Percentiles rank a stretch among this genome's conserved stretches.
Evolutionary conservation across 2,329 filamentous ascomycete species (phyloP).

Genomic region (Drechslerella coelobrocha): DNA sequence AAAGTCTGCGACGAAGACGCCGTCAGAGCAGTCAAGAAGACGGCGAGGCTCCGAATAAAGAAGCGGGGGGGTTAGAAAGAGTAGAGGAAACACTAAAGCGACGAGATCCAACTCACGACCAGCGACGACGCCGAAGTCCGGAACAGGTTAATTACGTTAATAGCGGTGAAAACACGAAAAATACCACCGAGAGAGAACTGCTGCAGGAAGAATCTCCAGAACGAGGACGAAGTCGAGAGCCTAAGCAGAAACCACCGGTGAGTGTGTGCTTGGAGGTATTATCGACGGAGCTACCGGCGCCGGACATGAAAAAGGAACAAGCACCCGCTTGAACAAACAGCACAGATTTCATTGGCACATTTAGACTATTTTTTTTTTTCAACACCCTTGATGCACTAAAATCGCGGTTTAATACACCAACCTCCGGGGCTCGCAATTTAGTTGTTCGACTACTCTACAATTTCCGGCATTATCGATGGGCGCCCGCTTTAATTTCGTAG

Average conservation of each 20-base stretch:
- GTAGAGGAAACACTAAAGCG: background rate
- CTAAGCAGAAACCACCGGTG: background rate
- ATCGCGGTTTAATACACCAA: too few species aligned
- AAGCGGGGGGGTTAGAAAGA: background rate
- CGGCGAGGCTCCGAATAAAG: background rate
- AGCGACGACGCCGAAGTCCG: background rate
- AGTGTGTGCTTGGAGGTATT: too few species aligned
- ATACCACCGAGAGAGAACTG: background rate
- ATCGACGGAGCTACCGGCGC: too few species aligned
- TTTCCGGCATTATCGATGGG: too few species aligned
- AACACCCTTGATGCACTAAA: too few species aligned
- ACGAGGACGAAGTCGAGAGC: slow-evolving; percentile 6
- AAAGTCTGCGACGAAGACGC: background rate
- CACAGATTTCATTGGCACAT: background rate
- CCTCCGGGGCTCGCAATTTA: too few species aligned
- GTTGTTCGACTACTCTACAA: too few species aligned
- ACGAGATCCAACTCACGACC: too few species aligned
- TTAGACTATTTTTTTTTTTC: too few species aligned
- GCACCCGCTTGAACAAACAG: background rate
- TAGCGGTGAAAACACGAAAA: slow-evolving; percentile 1
- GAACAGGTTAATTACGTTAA: background rate
- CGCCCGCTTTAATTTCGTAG: too few species aligned
- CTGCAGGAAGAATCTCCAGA: slow-evolving; percentile 2
- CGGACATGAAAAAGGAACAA: too few species aligned
- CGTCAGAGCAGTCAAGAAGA: background rate